Evolutionary conservation across 495 filamentous ascomycete species (phyloP), one percentile per base, ranked within the genome.

Genomic region (Jackrogersella multiformis): DNA sequence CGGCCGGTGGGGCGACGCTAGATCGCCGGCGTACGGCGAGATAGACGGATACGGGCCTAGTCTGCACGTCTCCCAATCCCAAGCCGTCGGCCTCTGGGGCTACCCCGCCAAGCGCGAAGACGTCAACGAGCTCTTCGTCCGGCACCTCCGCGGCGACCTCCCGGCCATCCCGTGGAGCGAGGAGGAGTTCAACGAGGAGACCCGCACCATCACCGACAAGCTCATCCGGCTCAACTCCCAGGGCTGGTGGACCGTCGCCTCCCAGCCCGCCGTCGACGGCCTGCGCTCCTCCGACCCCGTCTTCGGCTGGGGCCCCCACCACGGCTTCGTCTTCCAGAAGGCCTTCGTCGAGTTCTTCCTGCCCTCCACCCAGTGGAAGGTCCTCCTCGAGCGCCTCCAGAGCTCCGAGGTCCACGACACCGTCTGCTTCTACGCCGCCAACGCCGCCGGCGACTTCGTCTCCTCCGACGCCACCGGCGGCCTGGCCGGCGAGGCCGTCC

Each of bases 291-390:
- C 85, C 56, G 87, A 99, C 75, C 76, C 82, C n/a, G 82, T 90
- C 54, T 96, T 97, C 75, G 95, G 95, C 58, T 99, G 95, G 95
- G 95, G 95, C 10, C 95, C 95, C 0, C 87, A 86, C 38, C 88
- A 93, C 65, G 95, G 95, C 2, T 98, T 96, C 76, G 92, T 98
- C 51, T 99, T 97, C 82, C 95, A 99, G 71, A 99, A 99, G 77
- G 89, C 95, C 0, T 99, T 99, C 74, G 93, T 99, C 36, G 95
- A 99, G 77, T 92, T 97, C 80, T 98, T 98, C 81, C 77, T 94
- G 41, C 87, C 94, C 0, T 76, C 78, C 2, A 71, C 78, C 0
- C 90, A 93, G 76, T 97, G 92, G 87, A 74, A 79, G 13, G 74
- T 72, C 24, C 80, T 98, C 12, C 84, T 86, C 58, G 79, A 81